Evolutionary conservation across 108 stramenopile species (phyloP).

Genomic region (Aurantiochytrium sp.): DNA sequence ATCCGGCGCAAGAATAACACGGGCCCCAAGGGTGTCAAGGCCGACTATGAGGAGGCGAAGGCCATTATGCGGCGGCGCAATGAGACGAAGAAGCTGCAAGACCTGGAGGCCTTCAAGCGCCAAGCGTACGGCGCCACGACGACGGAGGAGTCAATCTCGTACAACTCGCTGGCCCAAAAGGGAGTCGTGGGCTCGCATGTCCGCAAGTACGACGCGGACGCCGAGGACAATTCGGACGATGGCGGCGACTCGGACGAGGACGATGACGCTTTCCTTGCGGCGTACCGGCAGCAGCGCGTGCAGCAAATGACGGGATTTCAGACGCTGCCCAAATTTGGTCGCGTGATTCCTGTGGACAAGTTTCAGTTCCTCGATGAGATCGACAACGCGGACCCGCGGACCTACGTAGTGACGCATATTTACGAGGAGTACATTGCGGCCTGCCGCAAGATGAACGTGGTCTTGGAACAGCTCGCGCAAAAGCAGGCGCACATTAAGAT

Average conservation of each 20-base stretch:
- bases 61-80: not conserved
- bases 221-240: not conserved
- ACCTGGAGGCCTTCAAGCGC: constrained; percentile 10
- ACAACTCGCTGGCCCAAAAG: not conserved
- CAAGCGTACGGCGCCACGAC: constrained; percentile 10
- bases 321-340: not conserved
- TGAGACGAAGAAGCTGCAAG: constrained; percentile 7
- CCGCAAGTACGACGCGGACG: constrained; percentile 7
- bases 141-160: not conserved
- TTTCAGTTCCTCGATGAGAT: constrained; percentile 6
- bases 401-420: constrained; percentile 18
- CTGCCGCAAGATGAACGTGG: not conserved
- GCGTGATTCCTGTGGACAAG: constrained; percentile 16
- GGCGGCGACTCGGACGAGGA: not conserved
- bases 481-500: not conserved
- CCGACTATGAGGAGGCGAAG: constrained; percentile 29
- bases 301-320: constrained; percentile 2
- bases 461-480: not conserved
- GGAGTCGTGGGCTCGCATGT: not conserved
- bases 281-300: constrained; percentile 2
- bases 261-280: not conserved
- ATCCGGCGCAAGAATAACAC: not conserved
- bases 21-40: constrained; percentile 18
- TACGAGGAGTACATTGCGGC: constrained; percentile 27
- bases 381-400: constrained; percentile 2